phyloP scores from a whole-genome alignment of 1,284 basidiomycete species.

The Porogramme epimiltina region DNA sequence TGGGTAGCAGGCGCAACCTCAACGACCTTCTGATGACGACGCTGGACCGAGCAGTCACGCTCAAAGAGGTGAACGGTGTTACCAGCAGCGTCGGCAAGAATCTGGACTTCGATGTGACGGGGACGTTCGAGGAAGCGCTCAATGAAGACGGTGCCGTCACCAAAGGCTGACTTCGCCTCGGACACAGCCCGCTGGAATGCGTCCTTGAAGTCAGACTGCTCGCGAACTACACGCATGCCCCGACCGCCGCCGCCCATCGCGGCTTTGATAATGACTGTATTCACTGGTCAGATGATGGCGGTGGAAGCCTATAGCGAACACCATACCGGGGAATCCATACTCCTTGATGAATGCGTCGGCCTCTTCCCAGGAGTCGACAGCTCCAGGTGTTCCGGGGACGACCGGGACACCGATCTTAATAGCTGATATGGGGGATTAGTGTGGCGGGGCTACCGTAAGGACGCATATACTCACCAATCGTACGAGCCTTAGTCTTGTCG shows the following conservation, averaged over 20 bases:
- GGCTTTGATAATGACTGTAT: slow-evolving; percentile 91
- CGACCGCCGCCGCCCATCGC: slow-evolving; percentile 99
- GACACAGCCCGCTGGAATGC: slow-evolving; percentile 92
- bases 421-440: slow-evolving; percentile 42
- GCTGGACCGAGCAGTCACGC: slow-evolving; percentile 97
- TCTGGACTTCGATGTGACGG: slow-evolving; percentile 96
- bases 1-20: slow-evolving; percentile 98
- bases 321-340: slow-evolving; percentile 89
- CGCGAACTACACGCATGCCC: slow-evolving; percentile 97
- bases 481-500: slow-evolving; percentile 98
- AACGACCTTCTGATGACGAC: slow-evolving; percentile 98
- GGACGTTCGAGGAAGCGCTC: slow-evolving; percentile 97
- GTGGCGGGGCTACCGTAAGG: no score
- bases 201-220: slow-evolving; percentile 88
- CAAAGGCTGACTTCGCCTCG: slow-evolving; percentile 96
- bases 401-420: slow-evolving; percentile 92
- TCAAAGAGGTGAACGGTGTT: slow-evolving; percentile 98
- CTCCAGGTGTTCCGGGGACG: slow-evolving; percentile 96
- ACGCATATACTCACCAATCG: slow-evolving; percentile 57
- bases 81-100: slow-evolving; percentile 88
- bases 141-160: slow-evolving; percentile 98
- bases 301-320: background rate
- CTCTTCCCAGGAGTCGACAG: slow-evolving; percentile 83
- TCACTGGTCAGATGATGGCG: slow-evolving; percentile 1
- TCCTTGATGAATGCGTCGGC: slow-evolving; percentile 91